Percentiles rank a stretch among this genome's conserved stretches.
phyloP scores from a whole-genome alignment of 192 early-diverging fungal species.

The Backusella sp. region DNA sequence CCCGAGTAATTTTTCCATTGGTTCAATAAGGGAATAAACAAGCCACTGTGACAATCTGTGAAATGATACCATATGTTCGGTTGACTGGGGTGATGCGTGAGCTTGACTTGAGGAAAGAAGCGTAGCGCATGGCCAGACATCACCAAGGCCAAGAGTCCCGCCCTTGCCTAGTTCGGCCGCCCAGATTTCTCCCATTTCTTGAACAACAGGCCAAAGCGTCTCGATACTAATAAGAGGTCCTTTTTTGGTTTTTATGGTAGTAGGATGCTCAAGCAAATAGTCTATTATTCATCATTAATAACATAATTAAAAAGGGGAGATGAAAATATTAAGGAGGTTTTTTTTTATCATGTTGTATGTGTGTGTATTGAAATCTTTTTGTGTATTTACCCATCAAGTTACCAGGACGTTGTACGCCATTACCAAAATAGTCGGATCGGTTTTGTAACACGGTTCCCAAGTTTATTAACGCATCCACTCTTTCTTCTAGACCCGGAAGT shows the following conservation, averaged over 20 bases:
- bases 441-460: conserved; percentile 61
- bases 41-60: conserved; percentile 97
- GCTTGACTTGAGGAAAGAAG: conserved; percentile 1
- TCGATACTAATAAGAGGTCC: conserved; percentile 53
- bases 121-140: conserved; percentile 39
- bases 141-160: conserved; percentile 62
- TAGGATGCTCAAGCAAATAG: conserved; percentile 65
- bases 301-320: background rate
- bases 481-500: conserved; percentile 78
- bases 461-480: conserved; percentile 65
- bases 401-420: conserved; percentile 71
- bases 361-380: background rate
- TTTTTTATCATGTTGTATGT: background rate
- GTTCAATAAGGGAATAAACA: conserved; percentile 88
- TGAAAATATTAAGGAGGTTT: background rate
- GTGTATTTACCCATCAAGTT: conserved; percentile 63
- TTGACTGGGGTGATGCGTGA: background rate
- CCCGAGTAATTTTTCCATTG: conserved; percentile 52
- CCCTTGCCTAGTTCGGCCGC: conserved; percentile 68
- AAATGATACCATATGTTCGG: conserved; percentile 67
- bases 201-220: conserved; percentile 77
- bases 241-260: conserved; percentile 40
- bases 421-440: conserved; percentile 59
- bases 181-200: conserved; percentile 82
- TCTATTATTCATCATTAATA: conserved; percentile 5